A percentile compares a stretch with the other conserved stretches of the same genome.
Conservation (phyloP, 2,329 filamentous ascomycete species). For the Aphanocladium album region DNA sequence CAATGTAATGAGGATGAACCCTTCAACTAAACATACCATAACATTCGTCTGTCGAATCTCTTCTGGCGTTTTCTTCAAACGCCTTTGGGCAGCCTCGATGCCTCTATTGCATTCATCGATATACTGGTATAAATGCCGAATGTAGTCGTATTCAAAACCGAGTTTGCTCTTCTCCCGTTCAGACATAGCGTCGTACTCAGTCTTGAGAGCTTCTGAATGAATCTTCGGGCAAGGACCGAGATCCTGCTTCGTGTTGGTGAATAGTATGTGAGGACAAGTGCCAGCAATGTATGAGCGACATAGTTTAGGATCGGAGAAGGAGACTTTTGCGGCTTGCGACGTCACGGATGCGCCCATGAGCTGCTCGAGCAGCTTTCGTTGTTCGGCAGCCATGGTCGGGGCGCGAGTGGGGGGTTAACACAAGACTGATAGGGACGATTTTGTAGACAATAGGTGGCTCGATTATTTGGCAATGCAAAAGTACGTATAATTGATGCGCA, state of each 20-base stretch:
- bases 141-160: constrained; percentile 95
- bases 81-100: constrained; percentile 83
- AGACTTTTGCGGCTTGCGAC: constrained; percentile 73
- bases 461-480: not conserved
- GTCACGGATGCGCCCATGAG: constrained; percentile 74
- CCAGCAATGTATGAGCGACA: constrained; percentile 92
- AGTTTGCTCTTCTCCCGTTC: constrained; percentile 68
- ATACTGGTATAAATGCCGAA: constrained; percentile 92
- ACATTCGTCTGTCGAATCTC: constrained; percentile 94
- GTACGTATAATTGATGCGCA: not conserved
- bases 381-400: constrained; percentile 81
- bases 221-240: constrained; percentile 83
- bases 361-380: constrained; percentile 97
- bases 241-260: constrained; percentile 99
- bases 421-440: too few relatives aligned
- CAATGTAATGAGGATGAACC: not conserved
- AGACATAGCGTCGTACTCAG: constrained; percentile 75
- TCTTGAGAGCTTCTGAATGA: constrained; percentile 82
- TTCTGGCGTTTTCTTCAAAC: constrained; percentile 94
- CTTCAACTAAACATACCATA: constrained; percentile 43
- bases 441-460: too few relatives aligned
- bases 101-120: constrained; percentile 94
- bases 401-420: not conserved
- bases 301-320: constrained; percentile 86
- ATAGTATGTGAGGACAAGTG: constrained; percentile 95